phyloP scores from a whole-genome alignment of 1,284 basidiomycete species.

The Trichosporon sp. region DNA sequence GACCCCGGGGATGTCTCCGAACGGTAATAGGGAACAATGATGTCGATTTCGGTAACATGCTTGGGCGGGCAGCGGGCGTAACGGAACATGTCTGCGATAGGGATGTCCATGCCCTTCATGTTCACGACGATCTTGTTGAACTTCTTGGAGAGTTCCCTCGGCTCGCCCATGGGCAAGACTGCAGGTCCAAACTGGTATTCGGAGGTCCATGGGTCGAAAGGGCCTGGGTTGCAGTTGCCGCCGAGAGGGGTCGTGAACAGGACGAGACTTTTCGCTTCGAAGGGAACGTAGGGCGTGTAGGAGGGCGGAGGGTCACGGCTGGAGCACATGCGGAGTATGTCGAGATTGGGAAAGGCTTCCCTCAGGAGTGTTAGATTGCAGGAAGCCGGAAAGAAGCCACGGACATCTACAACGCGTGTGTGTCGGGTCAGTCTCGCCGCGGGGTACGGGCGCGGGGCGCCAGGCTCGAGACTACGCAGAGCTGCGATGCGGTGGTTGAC shows the following conservation, averaged over 20 bases:
- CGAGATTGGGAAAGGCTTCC: background rate
- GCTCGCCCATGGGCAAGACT: too few species aligned
- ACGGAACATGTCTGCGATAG: background rate
- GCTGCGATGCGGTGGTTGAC: background rate
- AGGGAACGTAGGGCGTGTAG: background rate
- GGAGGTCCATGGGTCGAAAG: background rate
- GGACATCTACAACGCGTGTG: background rate
- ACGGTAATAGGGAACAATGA: background rate
- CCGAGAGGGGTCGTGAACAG: background rate
- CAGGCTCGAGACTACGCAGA: background rate
- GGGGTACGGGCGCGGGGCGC: background rate
- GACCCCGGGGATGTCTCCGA: background rate
- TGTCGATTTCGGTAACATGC: background rate
- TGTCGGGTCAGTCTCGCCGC: background rate
- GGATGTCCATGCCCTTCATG: background rate
- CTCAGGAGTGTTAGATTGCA: background rate
- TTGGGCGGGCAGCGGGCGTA: background rate
- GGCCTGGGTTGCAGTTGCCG: background rate
- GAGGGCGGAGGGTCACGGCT: too few species aligned
- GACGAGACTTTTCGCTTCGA: background rate
- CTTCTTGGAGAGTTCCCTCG: background rate
- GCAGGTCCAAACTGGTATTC: too few species aligned
- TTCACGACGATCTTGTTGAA: background rate
- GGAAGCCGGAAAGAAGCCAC: background rate
- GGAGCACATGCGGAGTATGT: background rate